phyloP scores from a whole-genome alignment of 768 basidiomycete species.

The Lyophyllum semitale region DNA sequence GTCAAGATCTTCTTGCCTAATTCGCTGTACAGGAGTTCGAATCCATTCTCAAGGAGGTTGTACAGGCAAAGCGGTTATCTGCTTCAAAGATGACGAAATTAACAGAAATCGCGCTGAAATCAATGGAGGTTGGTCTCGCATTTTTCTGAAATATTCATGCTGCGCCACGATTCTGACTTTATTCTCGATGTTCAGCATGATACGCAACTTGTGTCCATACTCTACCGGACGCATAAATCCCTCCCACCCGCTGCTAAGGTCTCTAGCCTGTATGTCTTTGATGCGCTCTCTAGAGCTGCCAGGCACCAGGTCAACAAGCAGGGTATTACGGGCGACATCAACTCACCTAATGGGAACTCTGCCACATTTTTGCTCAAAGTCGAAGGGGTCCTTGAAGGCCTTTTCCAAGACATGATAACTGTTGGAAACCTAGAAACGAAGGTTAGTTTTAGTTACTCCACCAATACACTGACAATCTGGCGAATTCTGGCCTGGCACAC shows the following conservation, averaged over 20 bases:
- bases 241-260: conserved; percentile 71
- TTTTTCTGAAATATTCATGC: not conserved
- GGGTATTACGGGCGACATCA: conserved; percentile 54
- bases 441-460: conserved; percentile 69
- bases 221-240: conserved; percentile 88
- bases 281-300: conserved; percentile 88
- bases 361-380: conserved; percentile 88
- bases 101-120: conserved; percentile 75
- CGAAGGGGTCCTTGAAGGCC: conserved; percentile 86
- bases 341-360: conserved; percentile 62
- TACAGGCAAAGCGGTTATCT: conserved; percentile 81
- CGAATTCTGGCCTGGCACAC: not conserved
- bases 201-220: conserved; percentile 82
- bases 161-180: not conserved
- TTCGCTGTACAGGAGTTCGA: conserved; percentile 71
- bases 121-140: conserved; percentile 63
- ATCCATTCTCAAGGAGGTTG: conserved; percentile 75
- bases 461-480: not conserved
- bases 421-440: conserved; percentile 71
- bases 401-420: conserved; percentile 82
- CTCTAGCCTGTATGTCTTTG: conserved; percentile 90
- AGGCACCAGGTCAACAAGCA: conserved; percentile 68
- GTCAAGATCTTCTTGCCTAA: conserved; percentile 1
- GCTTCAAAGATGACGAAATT: conserved; percentile 81
- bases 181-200: conserved; percentile 59